Evolutionary conservation across 129 eudicot genomes (phyloP), one percentile per base, ranked within the genome.

Genomic region (Flaveria ramosissima): DNA sequence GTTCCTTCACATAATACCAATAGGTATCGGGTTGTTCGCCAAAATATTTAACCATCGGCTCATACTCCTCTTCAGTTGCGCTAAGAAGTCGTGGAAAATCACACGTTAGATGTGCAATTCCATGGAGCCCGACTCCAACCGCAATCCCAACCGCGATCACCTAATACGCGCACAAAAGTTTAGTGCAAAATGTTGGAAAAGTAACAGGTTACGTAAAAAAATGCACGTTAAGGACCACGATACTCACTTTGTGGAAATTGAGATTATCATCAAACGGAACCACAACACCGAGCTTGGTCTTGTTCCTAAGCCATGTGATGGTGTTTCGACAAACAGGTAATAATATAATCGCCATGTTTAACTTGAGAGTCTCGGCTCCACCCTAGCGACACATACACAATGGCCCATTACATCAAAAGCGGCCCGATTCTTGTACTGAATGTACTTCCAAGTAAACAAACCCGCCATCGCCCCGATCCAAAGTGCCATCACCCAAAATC

Each of bases 241-340:
- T 24, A 23, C 39, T 24, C 36, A 66, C 71, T 19, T 66, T 66
- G 47, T 64, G 70, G 47, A 64, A 64, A n/a, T 64, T 64, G 70
- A 64, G 46, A 9, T 64, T 36, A 36, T 66, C 71, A n/a, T 66
- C 51, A 5, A 66, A 66, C 11, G 71, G 71, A 9, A 66, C 48
- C 26, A 66, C 27, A 30, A 41, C 71, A 7, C 69, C 69, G 5
- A 66, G 50, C 50, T 66, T 66, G 71, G 71, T 63, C 69, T 63
- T 66, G 71, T 39, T 36, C 47, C 71, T 66, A 19, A 66, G 71
- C 71, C 71, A 66, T 2, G 71, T 66, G 27, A 66, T 66, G 48
- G 71, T 66, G 71, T 66, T 66, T 41, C 71, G 48, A 19, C 71
- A 66, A 27, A 66, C 71, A 3, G 71, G 71, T 41, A 66, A 41